Evolutionary conservation across 352 stramenopile genomes (phyloP).

Genomic region (Albugo candida): DNA sequence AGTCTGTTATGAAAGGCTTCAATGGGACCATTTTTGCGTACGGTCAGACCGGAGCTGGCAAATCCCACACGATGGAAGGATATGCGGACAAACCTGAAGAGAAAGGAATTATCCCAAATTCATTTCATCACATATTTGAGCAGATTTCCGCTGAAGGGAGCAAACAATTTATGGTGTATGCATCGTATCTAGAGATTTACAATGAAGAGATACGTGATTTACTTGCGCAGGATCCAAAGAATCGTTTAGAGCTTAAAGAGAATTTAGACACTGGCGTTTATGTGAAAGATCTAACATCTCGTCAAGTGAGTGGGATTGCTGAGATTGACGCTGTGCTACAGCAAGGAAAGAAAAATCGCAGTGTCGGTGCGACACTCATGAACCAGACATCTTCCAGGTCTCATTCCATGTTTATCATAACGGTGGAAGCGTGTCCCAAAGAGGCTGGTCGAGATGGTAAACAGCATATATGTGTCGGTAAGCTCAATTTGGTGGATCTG

Average conservation of each 20-base stretch:
- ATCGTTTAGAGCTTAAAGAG: constrained; percentile 86
- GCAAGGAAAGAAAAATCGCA: constrained; percentile 82
- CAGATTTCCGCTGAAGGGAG: constrained; percentile 22
- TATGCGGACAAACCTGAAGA: constrained; percentile 34
- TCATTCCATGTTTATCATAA: constrained; percentile 94
- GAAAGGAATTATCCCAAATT: constrained; percentile 32
- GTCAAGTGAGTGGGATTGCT: constrained; percentile 53
- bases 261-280: constrained; percentile 89
- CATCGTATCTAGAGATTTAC: constrained; percentile 95
- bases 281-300: constrained; percentile 84
- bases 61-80: constrained; percentile 55
- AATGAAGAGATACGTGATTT: constrained; percentile 96
- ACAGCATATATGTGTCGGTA: constrained; percentile 86
- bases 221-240: constrained; percentile 71
- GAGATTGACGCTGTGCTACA: constrained; percentile 90
- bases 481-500: constrained; percentile 93
- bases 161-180: constrained; percentile 45
- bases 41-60: constrained; percentile 49
- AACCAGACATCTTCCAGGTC: constrained; percentile 88
- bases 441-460: constrained; percentile 29
- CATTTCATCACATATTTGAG: constrained; percentile 36
- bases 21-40: constrained; percentile 65
- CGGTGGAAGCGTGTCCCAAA: constrained; percentile 74
- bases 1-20: constrained; percentile 39
- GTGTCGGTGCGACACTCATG: constrained; percentile 86